Percentiles rank a stretch among this genome's conserved stretches.
Conservation (phyloP, 2,329 filamentous ascomycete species). For the Daldinia eschscholtzii region DNA sequence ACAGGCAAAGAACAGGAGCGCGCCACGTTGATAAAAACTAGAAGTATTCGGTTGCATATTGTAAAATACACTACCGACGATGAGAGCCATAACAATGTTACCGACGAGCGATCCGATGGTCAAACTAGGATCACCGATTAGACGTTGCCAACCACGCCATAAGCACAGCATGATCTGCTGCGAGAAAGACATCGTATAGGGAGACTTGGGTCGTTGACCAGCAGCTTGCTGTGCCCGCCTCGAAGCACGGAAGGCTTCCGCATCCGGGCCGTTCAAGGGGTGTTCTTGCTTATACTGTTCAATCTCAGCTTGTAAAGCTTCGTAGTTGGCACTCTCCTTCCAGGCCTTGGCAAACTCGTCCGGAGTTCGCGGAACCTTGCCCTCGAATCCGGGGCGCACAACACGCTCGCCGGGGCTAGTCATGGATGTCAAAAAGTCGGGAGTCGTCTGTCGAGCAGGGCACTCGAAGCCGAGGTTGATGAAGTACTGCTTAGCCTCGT, state of each 20-base stretch:
- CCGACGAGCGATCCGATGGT: conserved; percentile 76
- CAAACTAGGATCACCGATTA: conserved; percentile 81
- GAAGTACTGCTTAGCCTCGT: conserved; percentile 74
- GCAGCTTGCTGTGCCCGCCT: conserved; percentile 68
- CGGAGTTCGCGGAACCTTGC: conserved; percentile 68
- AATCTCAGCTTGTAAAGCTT: conserved; percentile 66
- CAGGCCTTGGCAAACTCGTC: conserved; percentile 72
- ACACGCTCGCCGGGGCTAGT: conserved; percentile 70
- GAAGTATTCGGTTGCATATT: conserved; percentile 73
- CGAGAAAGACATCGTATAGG: conserved; percentile 82
- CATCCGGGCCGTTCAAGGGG: conserved; percentile 68
- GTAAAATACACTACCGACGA: conserved; percentile 85
- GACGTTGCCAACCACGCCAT: conserved; percentile 81
- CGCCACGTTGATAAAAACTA: conserved; percentile 83
- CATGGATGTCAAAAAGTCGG: conserved; percentile 80
- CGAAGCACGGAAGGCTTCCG: conserved; percentile 67
- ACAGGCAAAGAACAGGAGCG: conserved; percentile 88
- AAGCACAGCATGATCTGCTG: conserved; percentile 86
- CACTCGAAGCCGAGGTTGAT: conserved; percentile 75
- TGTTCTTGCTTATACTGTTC: conserved; percentile 67
- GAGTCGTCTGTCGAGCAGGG: conserved; percentile 74
- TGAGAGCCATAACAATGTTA: conserved; percentile 81
- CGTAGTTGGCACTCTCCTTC: conserved; percentile 67
- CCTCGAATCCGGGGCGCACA: conserved; percentile 68
- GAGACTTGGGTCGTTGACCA: conserved; percentile 74